Evolutionary conservation across 371 early-diverging fungal species (phyloP), one percentile per base, ranked within the genome.

Genomic region (Mucor racemosus): DNA sequence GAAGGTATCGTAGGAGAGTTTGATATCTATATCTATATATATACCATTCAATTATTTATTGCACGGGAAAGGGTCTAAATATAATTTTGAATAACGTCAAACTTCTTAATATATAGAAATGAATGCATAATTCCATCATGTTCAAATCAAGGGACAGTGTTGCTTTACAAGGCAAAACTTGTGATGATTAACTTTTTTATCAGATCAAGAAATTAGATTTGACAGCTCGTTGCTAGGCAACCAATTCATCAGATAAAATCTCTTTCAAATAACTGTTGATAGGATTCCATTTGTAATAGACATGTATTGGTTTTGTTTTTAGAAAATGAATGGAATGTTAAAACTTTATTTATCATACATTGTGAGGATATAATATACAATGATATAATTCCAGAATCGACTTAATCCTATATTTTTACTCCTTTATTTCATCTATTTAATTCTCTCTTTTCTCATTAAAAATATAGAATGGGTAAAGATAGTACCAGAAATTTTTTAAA

Each of bases 401-500:
- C 53, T 53, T 31, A 31, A 53, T 14, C 31, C 26, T 53, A 21
- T 26, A 53, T 31, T 53, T 53, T 31, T 53, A 53, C 53, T 40
- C 58, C 21, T 58, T 58, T 40, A 58, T 56, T 33, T 31, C n/a
- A 38, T 54, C 17, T 40, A 26, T 42, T 42, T 63, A 36, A 35
- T 36, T 35, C 44, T 36, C 35, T 40, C 19, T 38, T 54, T 26
- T 39, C 38, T 50, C 34, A 31, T 4, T 19, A 9, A 31, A 14
- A 13, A 0, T 19, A 56, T 0, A n/a, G 14, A 56, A 62, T 64
- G 64, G 64, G 64, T 8, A 64, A 64, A 56, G 55, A 64, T 14
- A n/a, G 14, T 50, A 46, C 4, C 10, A 50, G 46, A 17, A 9
- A 26, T 5, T 40, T 58, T 39, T 39, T 14, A 40, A 58, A 26